Evolutionary conservation across 2,329 filamentous ascomycete genomes (phyloP), one percentile per base, ranked within the genome.

Genomic region (Penicillium sp.): DNA sequence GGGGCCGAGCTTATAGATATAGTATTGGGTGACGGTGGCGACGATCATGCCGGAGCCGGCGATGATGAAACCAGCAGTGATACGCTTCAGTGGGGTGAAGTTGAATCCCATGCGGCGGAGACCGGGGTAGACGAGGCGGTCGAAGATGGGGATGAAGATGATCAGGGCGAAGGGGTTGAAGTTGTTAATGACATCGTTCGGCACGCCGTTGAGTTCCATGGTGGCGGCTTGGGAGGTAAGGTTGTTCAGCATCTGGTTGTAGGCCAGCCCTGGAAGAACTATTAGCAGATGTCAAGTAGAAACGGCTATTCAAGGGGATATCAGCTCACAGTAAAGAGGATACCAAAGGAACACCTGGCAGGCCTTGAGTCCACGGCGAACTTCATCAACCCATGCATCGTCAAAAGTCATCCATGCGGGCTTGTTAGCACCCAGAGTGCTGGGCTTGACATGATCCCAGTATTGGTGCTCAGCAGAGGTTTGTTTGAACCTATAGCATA

Each of bases 301-400:
- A 24, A 7, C 2, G 15, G 10, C 7, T 5, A 10, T 22, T 0
- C 28, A 33, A 3, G 8, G 9, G 2, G 1, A 30, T 19, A 13
- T 24, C 13, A 30, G 66, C 72, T 51, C 65, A 78, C 78, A 81
- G 71, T 79, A 85, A 10, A 84, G 75, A n/a, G 82, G 82, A 59
- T 80, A 85, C 76, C 83, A 85, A 64, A 85, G 78, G 76, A 91
- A 93, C 37, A 92, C 89, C 66, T 85, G 83, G 80, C 89, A 91
- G 60, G 89, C 89, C 69, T 85, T 82, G 60, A 91, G 80, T 64
- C 89, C 90, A 77, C 90, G 88, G 56, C 83, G 83, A 53, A 93
- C 87, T 73, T 93, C 89, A 73, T 92, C 90, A 37, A 94, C 91
- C 90, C 91, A 94, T 56, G 86, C 86, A 68, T 94, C 91, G 65